Conservation (phyloP, 176 grass and related monocot species). For the Bromus sterilis region DNA sequence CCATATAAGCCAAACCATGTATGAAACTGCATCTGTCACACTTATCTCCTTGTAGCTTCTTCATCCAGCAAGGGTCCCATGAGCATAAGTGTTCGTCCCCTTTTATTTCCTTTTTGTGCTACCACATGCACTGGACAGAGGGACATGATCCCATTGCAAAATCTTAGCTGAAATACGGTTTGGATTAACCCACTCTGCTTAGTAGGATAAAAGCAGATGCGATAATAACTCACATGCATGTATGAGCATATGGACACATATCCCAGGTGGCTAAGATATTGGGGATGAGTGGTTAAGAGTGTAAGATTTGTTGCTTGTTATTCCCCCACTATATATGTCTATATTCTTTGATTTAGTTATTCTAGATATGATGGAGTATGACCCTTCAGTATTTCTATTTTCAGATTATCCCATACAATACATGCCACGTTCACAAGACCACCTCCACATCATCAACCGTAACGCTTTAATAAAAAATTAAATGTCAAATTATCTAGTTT, state of each 20-base stretch:
- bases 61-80: conserved; percentile 29
- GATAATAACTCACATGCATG: neutral
- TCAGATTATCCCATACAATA: neutral
- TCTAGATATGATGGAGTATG: neutral
- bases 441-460: neutral
- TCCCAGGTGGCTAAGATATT: neutral
- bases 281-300: neutral
- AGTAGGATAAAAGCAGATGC: conserved; percentile 16
- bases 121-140: conserved; percentile 17
- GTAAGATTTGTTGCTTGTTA: neutral
- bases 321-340: neutral
- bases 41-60: conserved; percentile 29
- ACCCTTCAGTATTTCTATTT: neutral
- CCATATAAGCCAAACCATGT: conserved; percentile 25
- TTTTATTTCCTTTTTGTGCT: conserved; percentile 27
- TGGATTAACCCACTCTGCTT: conserved; percentile 14
- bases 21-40: conserved; percentile 17
- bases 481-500: too few species aligned
- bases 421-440: neutral
- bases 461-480: too few species aligned
- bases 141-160: conserved; percentile 36
- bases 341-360: neutral
- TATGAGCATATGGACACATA: neutral
- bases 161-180: conserved; percentile 51
- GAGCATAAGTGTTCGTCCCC: conserved; percentile 1